These are phyloP conservation scores for Cyberlindnera maritima DNA, from an alignment of 805 yeast species.

Conservation along the genomic window DNA sequence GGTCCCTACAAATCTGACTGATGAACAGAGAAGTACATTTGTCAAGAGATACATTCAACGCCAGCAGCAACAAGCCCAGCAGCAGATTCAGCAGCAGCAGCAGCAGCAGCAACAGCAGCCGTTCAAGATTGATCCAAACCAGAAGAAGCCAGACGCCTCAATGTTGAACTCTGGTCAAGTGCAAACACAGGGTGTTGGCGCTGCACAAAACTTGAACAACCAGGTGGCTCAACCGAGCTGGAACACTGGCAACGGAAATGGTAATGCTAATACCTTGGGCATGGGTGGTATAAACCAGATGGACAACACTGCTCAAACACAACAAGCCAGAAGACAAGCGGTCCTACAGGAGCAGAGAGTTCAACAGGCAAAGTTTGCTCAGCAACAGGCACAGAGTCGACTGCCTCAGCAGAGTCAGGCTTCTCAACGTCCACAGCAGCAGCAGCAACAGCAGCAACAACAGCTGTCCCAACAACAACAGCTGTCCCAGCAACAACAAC, in stretches of 20 bases:
- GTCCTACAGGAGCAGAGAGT: slow-evolving; percentile 16
- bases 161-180: not conserved
- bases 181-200: not conserved
- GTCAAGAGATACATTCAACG: slow-evolving; percentile 25
- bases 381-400: slow-evolving; percentile 16
- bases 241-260: too few species aligned
- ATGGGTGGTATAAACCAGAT: slow-evolving; percentile 1
- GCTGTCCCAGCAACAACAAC: too few species aligned
- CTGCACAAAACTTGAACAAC: slow-evolving; percentile 1
- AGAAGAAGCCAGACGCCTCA: not conserved
- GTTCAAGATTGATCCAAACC: slow-evolving; percentile 13
- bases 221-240: slow-evolving; percentile 11
- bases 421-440: slow-evolving; percentile 12
- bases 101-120: slow-evolving; percentile 21
- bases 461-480: slow-evolving; percentile 1
- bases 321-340: slow-evolving; percentile 15
- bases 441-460: slow-evolving; percentile 4
- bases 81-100: slow-evolving; percentile 19
- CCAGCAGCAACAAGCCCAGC: slow-evolving; percentile 20
- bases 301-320: slow-evolving; percentile 5
- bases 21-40: slow-evolving; percentile 25
- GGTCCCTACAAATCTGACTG: slow-evolving; percentile 21
- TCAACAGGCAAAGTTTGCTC: slow-evolving; percentile 16
- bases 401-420: slow-evolving; percentile 13
- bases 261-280: slow-evolving; percentile 2